These are phyloP conservation scores for Corymbia maculata DNA, from an alignment of 345 rosid species.

Conservation along the genomic window DNA sequence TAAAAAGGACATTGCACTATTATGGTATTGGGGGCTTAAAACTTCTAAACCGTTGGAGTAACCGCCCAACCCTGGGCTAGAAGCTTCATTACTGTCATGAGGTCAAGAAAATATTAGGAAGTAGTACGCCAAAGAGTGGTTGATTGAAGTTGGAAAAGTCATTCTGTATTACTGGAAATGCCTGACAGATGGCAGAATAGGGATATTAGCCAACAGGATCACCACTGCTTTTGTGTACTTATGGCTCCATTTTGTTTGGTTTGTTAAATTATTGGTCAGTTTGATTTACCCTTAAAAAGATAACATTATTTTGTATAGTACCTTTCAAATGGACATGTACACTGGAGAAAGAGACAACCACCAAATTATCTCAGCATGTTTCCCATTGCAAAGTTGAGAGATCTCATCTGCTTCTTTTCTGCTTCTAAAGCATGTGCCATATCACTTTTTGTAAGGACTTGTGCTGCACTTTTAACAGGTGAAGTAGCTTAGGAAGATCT, in stretches of 20 bases:
- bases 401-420: not conserved
- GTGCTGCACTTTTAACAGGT: not conserved
- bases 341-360: not conserved
- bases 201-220: not conserved
- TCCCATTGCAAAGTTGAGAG: not conserved
- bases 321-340: not conserved
- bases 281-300: not conserved
- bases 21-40: not conserved
- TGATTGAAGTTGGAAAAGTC: not conserved
- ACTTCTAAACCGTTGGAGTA: not conserved
- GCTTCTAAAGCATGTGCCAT: not conserved
- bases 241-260: not conserved
- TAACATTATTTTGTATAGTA: not conserved
- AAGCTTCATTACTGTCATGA: not conserved
- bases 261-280: not conserved
- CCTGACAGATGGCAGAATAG: not conserved
- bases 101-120: not conserved
- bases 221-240: not conserved
- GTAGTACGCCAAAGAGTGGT: not conserved
- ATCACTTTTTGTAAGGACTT: not conserved
- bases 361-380: not conserved
- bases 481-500: not conserved
- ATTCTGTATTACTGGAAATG: not conserved
- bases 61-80: not conserved
- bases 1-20: not conserved